Base-by-base conservation (phyloP, 257 asterid species). In the Solanum gracilifrons region DNA sequence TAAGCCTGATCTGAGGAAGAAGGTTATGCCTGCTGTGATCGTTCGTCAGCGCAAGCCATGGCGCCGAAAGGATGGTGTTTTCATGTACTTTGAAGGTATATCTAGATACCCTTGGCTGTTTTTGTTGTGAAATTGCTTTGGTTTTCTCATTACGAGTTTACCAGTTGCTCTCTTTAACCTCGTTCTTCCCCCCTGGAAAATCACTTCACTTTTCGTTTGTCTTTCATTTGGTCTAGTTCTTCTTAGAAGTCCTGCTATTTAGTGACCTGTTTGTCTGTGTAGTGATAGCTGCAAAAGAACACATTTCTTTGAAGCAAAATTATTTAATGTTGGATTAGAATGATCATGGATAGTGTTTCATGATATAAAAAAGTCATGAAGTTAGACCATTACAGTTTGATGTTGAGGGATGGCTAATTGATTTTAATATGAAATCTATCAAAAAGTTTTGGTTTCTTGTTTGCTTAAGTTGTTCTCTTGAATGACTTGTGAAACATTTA, bases 31-130 rank as follows among this genome's bases (percentile, higher is more conserved):
- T 7, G 95, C 96, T 51, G 94, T 91, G 60, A 89, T 94, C 27
- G 96, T 93, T 60, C 92, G 96, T 86, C 96, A 93, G 90, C 92
- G 95, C 87, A 94, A 94, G 90, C 96, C 95, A 0, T 93, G 94
- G 95, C 93, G 95, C 90, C 93, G 96, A 93, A 94, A 94, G 96
- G 96, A 94, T 32, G 96, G 96, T 23, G 96, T 94, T 29, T 94
- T 86, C 91, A 94, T 92, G 95, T 93, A 94, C 94, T 94, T 94
- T 66, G 95, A 94, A 92, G 96, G 95, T 93, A 92, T 41, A 7
- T 33, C 35, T 32, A 23, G 18, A 43, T 31, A 11, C 58, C 16
- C 64, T 46, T 82, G 5, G 4, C 2, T 25, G 41, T 16, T 80
- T n/a, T 46, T 68, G n/a, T 18, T 25, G 25, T 64, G 71, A 43